Conservation (phyloP, 2,329 filamentous ascomycete species). For the Scedosporium apiospermum region DNA sequence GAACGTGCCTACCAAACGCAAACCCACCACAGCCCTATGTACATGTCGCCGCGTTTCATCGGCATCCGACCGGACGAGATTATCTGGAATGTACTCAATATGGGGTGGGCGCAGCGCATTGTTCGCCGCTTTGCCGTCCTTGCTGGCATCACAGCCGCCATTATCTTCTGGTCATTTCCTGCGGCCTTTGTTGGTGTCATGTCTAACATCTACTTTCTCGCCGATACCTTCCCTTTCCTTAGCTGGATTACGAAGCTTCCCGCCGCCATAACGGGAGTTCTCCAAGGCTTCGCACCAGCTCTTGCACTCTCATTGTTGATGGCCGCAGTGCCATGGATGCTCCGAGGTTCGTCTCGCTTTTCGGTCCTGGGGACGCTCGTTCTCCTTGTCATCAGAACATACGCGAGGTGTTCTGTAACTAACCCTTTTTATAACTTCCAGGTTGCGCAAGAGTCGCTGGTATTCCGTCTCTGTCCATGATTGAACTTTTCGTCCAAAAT, state of each 20-base stretch:
- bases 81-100: conserved; percentile 70
- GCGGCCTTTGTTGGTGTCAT: conserved; percentile 74
- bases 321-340: conserved; percentile 68
- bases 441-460: conserved; percentile 63
- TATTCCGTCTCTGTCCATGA: conserved; percentile 57
- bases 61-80: conserved; percentile 73
- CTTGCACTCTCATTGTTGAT: conserved; percentile 73
- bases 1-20: conserved; percentile 78
- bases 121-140: conserved; percentile 56
- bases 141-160: conserved; percentile 57
- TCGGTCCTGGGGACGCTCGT: conserved; percentile 8
- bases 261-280: conserved; percentile 57
- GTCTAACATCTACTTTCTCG: conserved; percentile 70
- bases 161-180: conserved; percentile 77
- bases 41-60: conserved; percentile 78
- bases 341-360: conserved; percentile 46
- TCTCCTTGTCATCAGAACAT: background rate
- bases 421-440: conserved; percentile 15
- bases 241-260: conserved; percentile 67
- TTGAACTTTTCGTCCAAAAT: conserved; percentile 70
- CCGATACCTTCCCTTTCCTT: conserved; percentile 57
- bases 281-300: conserved; percentile 75
- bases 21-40: conserved; percentile 69
- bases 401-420: background rate
- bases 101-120: conserved; percentile 65